These are phyloP conservation scores for Malus domestica DNA, from an alignment of 306 rosid genomes.

Conservation along the genomic window DNA sequence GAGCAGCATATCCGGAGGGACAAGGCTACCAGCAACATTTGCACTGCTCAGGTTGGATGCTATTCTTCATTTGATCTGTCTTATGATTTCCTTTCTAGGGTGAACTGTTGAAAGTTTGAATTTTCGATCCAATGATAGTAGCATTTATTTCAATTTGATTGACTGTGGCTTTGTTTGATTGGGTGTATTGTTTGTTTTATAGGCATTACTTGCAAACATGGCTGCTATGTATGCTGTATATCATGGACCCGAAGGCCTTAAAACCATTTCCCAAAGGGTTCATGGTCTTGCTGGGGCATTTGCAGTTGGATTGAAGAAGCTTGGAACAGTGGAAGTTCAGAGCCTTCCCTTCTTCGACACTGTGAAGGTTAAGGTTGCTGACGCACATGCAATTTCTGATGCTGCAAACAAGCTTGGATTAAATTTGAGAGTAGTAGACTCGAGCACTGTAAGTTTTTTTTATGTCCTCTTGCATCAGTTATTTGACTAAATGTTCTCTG, in stretches of 20 bases:
- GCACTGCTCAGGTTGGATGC: constrained; percentile 91
- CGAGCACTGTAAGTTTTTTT: constrained; percentile 55
- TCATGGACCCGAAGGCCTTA: constrained; percentile 98
- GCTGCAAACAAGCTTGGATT: constrained; percentile 66
- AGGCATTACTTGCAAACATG: constrained; percentile 99
- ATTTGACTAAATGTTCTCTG: neutral
- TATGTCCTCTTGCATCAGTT: constrained; percentile 1
- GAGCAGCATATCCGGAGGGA: constrained; percentile 98
- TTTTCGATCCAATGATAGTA: neutral
- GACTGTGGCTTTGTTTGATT: constrained; percentile 16
- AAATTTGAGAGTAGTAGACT: constrained; percentile 70
- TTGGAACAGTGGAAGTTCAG: constrained; percentile 85
- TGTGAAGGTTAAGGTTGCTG: constrained; percentile 63
- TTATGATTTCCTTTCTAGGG: neutral
- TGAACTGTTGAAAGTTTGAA: neutral
- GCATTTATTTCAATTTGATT: neutral
- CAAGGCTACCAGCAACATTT: constrained; percentile 98
- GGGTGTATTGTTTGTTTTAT: constrained; percentile 8
- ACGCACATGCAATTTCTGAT: constrained; percentile 63
- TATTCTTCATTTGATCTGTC: neutral
- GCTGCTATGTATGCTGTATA: constrained; percentile 98
- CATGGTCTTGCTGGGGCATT: constrained; percentile 95
- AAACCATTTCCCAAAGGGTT: constrained; percentile 67
- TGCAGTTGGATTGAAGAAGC: constrained; percentile 86
- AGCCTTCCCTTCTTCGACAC: constrained; percentile 93